Evolutionary conservation across 1,284 basidiomycete genomes (phyloP).

Genomic region (Heterobasidion occidentale): DNA sequence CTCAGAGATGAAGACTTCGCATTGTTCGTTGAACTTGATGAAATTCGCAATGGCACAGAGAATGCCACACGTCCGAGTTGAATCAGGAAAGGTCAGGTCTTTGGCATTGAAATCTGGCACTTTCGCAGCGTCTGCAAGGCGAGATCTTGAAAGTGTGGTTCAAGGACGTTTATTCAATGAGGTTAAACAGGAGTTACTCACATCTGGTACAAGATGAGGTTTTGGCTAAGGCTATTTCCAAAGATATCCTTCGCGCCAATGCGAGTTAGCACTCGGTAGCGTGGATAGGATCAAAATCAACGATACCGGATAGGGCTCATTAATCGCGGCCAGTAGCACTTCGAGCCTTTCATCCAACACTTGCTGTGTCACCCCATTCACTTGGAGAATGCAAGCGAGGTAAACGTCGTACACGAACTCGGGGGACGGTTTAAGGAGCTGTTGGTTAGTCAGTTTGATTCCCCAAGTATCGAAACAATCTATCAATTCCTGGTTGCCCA

Average conservation of each 20-base stretch:
- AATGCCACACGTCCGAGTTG: slow-evolving; percentile 61
- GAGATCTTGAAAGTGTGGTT: background rate
- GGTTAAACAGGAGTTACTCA: slow-evolving; percentile 21
- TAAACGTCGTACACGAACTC: slow-evolving; percentile 68
- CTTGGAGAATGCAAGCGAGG: slow-evolving; percentile 59
- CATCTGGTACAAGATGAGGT: slow-evolving; percentile 64
- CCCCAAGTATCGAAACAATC: slow-evolving; percentile 58
- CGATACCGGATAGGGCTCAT: slow-evolving; percentile 44
- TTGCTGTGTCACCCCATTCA: slow-evolving; percentile 56
- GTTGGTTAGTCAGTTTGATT: slow-evolving; percentile 55
- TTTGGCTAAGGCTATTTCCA: slow-evolving; percentile 43
- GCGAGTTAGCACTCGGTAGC: slow-evolving; percentile 6
- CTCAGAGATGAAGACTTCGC: slow-evolving; percentile 48
- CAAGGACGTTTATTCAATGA: background rate
- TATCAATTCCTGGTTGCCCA: slow-evolving; percentile 56
- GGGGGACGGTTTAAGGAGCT: slow-evolving; percentile 60
- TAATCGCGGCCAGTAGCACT: slow-evolving; percentile 22
- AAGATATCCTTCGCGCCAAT: slow-evolving; percentile 50
- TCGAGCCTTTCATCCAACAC: slow-evolving; percentile 51
- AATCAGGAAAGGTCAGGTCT: slow-evolving; percentile 69
- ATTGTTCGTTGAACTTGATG: slow-evolving; percentile 80
- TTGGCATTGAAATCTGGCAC: slow-evolving; percentile 70
- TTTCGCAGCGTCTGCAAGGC: slow-evolving; percentile 28
- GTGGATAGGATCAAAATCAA: background rate
- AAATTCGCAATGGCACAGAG: slow-evolving; percentile 91